Conservation (phyloP, 331 rosid species). For the Saraca asoca region DNA sequence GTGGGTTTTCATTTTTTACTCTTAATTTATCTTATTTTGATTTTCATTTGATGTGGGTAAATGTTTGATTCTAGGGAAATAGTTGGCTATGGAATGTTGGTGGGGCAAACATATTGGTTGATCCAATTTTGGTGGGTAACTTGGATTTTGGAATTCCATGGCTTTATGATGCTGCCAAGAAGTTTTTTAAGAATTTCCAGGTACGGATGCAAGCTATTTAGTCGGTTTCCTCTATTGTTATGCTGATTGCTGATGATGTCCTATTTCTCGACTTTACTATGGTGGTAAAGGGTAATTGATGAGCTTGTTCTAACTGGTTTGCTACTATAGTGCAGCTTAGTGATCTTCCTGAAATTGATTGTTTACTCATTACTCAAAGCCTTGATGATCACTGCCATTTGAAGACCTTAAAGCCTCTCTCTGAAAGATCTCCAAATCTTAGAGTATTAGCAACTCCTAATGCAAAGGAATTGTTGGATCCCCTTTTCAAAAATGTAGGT, state of each 20-base stretch:
- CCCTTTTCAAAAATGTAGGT: conserved; percentile 80
- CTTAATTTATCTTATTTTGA: conserved; percentile 31
- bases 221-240: conserved; percentile 9
- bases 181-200: conserved; percentile 68
- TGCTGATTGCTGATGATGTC: conserved; percentile 21
- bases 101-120: conserved; percentile 71
- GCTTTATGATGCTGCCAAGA: conserved; percentile 94
- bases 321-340: conserved; percentile 64
- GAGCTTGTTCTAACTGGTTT: conserved; percentile 39
- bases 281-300: conserved; percentile 4
- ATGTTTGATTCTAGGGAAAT: conserved; percentile 60
- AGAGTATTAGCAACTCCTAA: conserved; percentile 85
- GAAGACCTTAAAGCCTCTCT: conserved; percentile 79
- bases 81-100: conserved; percentile 87
- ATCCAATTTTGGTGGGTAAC: conserved; percentile 91
- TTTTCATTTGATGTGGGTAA: conserved; percentile 17
- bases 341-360: conserved; percentile 87
- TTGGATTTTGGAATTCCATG: conserved; percentile 96
- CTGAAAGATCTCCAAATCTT: conserved; percentile 60
- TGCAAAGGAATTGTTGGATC: conserved; percentile 74
- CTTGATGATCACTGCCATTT: conserved; percentile 97
- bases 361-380: conserved; percentile 84
- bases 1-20: conserved; percentile 45
- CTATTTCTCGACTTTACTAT: conserved; percentile 4
- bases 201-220: conserved; percentile 37